These are phyloP conservation scores for Rhynchospora pubera DNA, from an alignment of 176 grass and related monocot genomes.

Conservation along the genomic window DNA sequence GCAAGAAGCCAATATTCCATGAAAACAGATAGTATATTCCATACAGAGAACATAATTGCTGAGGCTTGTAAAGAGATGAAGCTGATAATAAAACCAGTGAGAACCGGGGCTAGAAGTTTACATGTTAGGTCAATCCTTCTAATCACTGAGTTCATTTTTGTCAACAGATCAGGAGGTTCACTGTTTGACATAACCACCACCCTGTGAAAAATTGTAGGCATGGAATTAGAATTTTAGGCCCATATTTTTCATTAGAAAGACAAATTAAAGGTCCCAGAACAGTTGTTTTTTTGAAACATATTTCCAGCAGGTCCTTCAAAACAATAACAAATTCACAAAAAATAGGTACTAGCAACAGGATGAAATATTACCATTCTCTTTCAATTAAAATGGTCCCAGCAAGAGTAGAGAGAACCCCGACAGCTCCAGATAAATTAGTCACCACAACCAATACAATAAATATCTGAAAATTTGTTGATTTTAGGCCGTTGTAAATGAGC, in stretches of 20 bases:
- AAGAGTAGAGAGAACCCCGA: slow-evolving; percentile 74
- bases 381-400: slow-evolving; percentile 85
- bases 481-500: slow-evolving; percentile 38
- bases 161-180: slow-evolving; percentile 37
- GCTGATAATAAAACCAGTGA: slow-evolving; percentile 76
- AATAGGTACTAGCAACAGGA: background rate
- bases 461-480: slow-evolving; percentile 17
- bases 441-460: slow-evolving; percentile 53
- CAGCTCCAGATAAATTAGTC: slow-evolving; percentile 63
- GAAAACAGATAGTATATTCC: slow-evolving; percentile 54
- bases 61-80: slow-evolving; percentile 71
- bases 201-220: slow-evolving; percentile 29
- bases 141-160: slow-evolving; percentile 78
- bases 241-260: background rate
- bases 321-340: background rate
- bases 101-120: slow-evolving; percentile 78
- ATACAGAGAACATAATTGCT: slow-evolving; percentile 48
- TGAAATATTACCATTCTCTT: slow-evolving; percentile 58
- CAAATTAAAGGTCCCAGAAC: background rate
- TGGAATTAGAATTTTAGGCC: background rate
- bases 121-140: slow-evolving; percentile 84
- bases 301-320: background rate
- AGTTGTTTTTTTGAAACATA: background rate
- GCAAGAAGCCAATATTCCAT: slow-evolving; percentile 74
- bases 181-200: slow-evolving; percentile 69